phyloP scores from a whole-genome alignment of 1,284 basidiomycete species.

The Sphaerobolus stellatus region DNA sequence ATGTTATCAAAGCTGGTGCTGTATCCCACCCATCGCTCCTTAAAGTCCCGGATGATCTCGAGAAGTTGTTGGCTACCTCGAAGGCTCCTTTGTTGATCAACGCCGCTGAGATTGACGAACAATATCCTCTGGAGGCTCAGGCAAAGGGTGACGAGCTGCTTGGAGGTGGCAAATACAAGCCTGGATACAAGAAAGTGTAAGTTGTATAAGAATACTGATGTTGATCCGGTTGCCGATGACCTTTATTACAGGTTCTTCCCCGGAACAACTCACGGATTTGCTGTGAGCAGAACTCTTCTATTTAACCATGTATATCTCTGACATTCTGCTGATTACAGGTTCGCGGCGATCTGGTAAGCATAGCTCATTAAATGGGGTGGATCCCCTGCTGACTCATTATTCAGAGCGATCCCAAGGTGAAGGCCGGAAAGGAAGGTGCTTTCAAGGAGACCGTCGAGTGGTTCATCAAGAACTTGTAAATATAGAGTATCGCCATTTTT shows the following conservation, averaged over 20 bases:
- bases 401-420: slow-evolving; percentile 19
- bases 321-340: neutral
- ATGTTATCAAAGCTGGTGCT: slow-evolving; percentile 51
- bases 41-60: slow-evolving; percentile 57
- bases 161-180: slow-evolving; percentile 6
- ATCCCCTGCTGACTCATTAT: neutral
- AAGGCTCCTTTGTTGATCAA: slow-evolving; percentile 29
- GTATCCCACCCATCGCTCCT: slow-evolving; percentile 71
- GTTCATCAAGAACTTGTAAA: slow-evolving; percentile 23
- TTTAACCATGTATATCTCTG: neutral
- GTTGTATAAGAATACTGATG: neutral
- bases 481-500: neutral
- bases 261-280: slow-evolving; percentile 1
- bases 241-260: neutral
- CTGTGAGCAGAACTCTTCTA: neutral
- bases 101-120: slow-evolving; percentile 31
- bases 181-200: slow-evolving; percentile 4
- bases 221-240: neutral
- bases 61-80: slow-evolving; percentile 32
- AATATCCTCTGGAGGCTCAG: slow-evolving; percentile 16
- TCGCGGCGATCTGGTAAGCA: slow-evolving; percentile 11
- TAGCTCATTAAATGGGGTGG: neutral
- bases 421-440: slow-evolving; percentile 27
- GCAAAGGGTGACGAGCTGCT: slow-evolving; percentile 22
- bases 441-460: slow-evolving; percentile 24